Base-by-base conservation (phyloP, 768 basidiomycete species). In the Leccinellum rugosiceps region DNA sequence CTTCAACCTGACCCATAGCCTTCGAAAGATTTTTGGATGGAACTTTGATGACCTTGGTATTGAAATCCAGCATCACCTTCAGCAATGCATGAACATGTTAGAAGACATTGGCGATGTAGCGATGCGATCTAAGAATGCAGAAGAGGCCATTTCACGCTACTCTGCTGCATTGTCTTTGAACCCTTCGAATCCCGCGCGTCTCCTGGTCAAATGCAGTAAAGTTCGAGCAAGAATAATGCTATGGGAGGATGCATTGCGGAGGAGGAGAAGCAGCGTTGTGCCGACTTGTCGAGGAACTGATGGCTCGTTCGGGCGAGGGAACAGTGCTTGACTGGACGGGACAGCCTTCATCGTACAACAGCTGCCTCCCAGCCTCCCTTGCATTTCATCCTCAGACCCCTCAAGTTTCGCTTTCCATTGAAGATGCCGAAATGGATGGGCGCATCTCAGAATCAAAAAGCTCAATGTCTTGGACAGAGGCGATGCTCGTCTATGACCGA, bases 11-110 rank as follows among this genome's bases (percentile, higher is more conserved):
- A 51, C 10, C 5, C 28, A 52, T 9, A 11, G 14, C 13, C 1
- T 19, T 54, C 7, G 11, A 30, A 47, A 61, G 52, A 44, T 57
- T 6, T 60, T 60, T 26, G 63, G 54, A 2, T 63, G 63, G 62
- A 15, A 50, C 13, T 57, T 63, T 46, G 58, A 63, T 3, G 17
- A 25, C 13, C 58, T 56, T 13, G 11, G 13, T 2, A 1, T 19
- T 10, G 41, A 28, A 8, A 43, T 53, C 21, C 44, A 46, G 9
- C 2, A 30, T 7, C 50, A 19, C 1, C 35, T 59, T 31, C 26
- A 10, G 32, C 23, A 26, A 6, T 48, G 52, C 15, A 3, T 43
- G 8, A 19, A 4, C 15, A 5, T 8, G 0, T 14, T 55, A 4
- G 52, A 63, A 50, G 10, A 3, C 3, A 2, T 9, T 1, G 61